Conservation (phyloP, 495 filamentous ascomycete species). For the Aspergillus olivimuriae region DNA sequence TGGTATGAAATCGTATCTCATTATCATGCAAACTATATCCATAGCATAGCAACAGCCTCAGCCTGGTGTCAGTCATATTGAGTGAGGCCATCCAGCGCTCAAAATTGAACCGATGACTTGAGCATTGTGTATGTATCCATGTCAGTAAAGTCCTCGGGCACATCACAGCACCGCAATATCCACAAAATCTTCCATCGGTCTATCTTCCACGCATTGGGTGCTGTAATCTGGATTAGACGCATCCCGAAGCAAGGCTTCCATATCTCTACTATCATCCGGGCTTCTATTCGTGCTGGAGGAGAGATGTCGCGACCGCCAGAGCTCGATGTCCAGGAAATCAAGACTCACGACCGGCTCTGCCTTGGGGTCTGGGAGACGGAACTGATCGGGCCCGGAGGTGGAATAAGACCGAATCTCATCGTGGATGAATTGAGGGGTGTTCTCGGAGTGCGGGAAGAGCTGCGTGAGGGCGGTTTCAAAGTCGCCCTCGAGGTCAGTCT, state of each 20-base stretch:
- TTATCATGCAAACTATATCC: no score
- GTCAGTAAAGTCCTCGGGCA: no score
- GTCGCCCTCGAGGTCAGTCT: not conserved
- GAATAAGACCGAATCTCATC: not conserved
- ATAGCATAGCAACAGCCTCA: no score
- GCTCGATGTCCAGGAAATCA: not conserved
- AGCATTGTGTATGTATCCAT: no score
- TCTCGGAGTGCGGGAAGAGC: not conserved
- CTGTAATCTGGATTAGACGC: not conserved
- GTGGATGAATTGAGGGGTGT: not conserved
- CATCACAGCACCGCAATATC: not conserved
- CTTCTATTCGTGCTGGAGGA: not conserved
- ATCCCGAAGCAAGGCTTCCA: not conserved
- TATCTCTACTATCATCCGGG: not conserved
- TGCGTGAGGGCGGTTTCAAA: not conserved
- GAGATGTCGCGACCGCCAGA: not conserved
- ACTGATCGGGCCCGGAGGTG: not conserved
- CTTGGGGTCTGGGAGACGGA: not conserved
- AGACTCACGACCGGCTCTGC: not conserved
- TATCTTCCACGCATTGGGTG: not conserved
- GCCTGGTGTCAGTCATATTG: no score
- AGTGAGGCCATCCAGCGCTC: no score
- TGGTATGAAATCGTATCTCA: no score
- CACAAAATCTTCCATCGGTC: not conserved
- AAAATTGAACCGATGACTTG: no score